phyloP scores from a whole-genome alignment of 208 protist genomes.

The Porcisia hertigi region DNA sequence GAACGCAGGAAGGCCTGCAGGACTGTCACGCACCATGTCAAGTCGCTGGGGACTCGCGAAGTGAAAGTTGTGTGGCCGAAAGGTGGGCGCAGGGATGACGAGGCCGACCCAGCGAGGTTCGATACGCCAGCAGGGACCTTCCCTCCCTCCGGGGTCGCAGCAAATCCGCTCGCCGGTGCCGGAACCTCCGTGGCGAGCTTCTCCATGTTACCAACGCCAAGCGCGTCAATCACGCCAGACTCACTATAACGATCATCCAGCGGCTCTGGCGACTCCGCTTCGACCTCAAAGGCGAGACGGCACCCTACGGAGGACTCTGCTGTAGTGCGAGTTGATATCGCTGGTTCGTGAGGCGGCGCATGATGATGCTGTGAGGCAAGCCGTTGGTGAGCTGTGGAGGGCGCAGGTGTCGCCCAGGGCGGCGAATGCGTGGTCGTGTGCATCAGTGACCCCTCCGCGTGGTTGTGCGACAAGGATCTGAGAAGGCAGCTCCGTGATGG shows the following conservation, averaged over 20 bases:
- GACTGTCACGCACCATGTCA: constrained; percentile 16
- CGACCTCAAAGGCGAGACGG: constrained; percentile 21
- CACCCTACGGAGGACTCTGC: constrained; percentile 8
- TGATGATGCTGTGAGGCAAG: background rate
- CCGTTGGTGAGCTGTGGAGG: background rate
- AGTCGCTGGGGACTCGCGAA: constrained; percentile 6
- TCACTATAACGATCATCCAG: too few relatives aligned
- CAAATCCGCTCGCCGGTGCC: too few relatives aligned
- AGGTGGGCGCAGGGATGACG: background rate
- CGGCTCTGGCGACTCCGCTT: background rate
- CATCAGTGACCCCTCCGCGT: background rate
- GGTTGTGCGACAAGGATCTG: too few relatives aligned
- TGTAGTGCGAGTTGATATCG: background rate
- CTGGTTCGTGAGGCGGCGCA: background rate
- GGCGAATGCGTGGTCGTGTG: background rate
- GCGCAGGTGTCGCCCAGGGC: background rate
- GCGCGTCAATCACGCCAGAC: background rate
- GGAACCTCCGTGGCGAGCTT: background rate
- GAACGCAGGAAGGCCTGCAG: constrained; percentile 14
- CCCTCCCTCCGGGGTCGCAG: background rate
- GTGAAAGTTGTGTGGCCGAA: background rate
- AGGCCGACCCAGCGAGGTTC: background rate
- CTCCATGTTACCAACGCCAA: background rate
- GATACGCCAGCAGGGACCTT: background rate
- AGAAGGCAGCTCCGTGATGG: too few relatives aligned